Evolutionary conservation across 169 alveolate species (phyloP).

Genomic region (Plasmodium vivax): DNA sequence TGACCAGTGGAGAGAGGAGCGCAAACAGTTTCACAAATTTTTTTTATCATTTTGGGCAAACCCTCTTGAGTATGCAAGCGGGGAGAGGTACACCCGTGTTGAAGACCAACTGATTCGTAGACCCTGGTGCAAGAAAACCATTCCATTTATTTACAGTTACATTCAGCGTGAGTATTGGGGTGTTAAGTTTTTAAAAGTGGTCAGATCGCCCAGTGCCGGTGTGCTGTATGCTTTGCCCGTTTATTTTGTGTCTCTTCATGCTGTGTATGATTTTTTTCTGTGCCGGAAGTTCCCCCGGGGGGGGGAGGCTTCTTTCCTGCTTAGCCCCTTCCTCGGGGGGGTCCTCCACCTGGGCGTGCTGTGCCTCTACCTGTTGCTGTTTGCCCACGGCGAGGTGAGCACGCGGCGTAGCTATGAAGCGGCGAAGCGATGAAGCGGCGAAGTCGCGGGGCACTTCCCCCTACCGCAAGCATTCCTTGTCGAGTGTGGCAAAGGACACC

Average conservation of each 20-base stretch:
- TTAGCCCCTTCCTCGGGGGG: conserved; percentile 12
- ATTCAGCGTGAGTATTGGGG: conserved; percentile 83
- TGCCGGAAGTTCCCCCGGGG: neutral
- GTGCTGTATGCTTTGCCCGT: conserved; percentile 62
- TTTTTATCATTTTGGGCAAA: conserved; percentile 15
- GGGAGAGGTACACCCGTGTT: neutral
- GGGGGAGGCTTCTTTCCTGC: neutral
- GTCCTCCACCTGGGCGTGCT: conserved; percentile 31
- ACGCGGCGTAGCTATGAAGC: neutral
- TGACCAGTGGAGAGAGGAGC: conserved; percentile 47
- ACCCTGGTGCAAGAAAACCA: conserved; percentile 79
- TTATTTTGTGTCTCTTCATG: conserved; percentile 42
- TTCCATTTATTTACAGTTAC: conserved; percentile 77
- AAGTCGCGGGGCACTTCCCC: neutral
- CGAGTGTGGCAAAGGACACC: neutral
- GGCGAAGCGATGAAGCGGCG: neutral
- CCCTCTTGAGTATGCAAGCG: conserved; percentile 7
- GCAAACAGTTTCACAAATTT: conserved; percentile 59
- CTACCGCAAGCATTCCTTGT: neutral
- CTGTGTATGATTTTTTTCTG: conserved; percentile 15
- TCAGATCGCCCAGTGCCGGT: conserved; percentile 36
- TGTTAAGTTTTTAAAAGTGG: conserved; percentile 76
- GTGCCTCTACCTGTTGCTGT: conserved; percentile 17
- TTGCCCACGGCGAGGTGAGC: conserved; percentile 73
- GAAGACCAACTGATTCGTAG: conserved; percentile 19